A percentile compares a stretch with the other conserved stretches of the same genome.
These are phyloP conservation scores for Mercurialis annua DNA, from an alignment of 345 rosid species.

Conservation along the genomic window DNA sequence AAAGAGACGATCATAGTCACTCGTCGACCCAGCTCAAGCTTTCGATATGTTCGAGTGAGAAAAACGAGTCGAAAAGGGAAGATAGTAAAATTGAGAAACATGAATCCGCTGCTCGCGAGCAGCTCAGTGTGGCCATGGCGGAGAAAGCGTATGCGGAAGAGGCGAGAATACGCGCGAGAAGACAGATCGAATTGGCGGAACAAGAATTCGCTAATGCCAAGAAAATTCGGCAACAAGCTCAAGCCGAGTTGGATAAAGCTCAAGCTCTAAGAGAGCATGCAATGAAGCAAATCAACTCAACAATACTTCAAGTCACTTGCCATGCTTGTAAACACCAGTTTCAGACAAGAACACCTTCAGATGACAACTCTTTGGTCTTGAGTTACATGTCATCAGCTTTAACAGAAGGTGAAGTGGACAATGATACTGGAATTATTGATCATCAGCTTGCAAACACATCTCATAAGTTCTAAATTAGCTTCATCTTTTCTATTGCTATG, in stretches of 20 bases:
- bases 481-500: background rate
- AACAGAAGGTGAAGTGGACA: slow-evolving; percentile 40
- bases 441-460: slow-evolving; percentile 4
- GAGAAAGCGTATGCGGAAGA: slow-evolving; percentile 61
- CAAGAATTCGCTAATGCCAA: slow-evolving; percentile 72
- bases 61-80: slow-evolving; percentile 25
- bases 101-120: slow-evolving; percentile 27
- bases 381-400: slow-evolving; percentile 51
- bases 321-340: slow-evolving; percentile 66
- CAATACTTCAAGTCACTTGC: slow-evolving; percentile 73
- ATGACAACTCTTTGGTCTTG: slow-evolving; percentile 45
- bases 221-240: slow-evolving; percentile 74
- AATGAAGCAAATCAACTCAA: slow-evolving; percentile 52
- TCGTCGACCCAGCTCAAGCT: slow-evolving; percentile 56
- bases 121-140: slow-evolving; percentile 50
- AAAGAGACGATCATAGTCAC: slow-evolving; percentile 36
- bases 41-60: slow-evolving; percentile 53
- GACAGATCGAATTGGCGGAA: slow-evolving; percentile 78
- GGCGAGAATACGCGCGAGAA: slow-evolving; percentile 57
- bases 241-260: slow-evolving; percentile 69
- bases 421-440: slow-evolving; percentile 15
- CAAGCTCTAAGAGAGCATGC: slow-evolving; percentile 57
- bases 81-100: slow-evolving; percentile 22
- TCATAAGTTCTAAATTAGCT: slow-evolving; percentile 10
- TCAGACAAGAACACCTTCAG: slow-evolving; percentile 36